Conservation (phyloP, 495 filamentous ascomycete genomes). For the Astrocystis sublimbata region DNA sequence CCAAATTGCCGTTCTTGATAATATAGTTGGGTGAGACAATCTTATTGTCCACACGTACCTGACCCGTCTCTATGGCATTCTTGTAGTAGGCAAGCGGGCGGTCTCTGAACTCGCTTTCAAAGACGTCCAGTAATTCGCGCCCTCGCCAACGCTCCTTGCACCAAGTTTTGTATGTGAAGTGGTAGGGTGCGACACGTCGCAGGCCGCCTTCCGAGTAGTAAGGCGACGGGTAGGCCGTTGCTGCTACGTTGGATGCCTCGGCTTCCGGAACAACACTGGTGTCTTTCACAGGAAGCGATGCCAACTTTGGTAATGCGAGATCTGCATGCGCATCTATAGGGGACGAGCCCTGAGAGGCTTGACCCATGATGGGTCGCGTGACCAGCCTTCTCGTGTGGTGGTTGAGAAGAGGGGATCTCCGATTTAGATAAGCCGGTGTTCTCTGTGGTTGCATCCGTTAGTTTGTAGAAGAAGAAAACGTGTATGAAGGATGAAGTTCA, state of each 20-base stretch:
- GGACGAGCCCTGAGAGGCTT: constrained; percentile 20
- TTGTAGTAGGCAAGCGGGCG: constrained; percentile 83
- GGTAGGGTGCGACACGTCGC: constrained; percentile 81
- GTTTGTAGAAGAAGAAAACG: not conserved
- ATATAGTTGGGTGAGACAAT: constrained; percentile 50
- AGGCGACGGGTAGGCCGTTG: constrained; percentile 65
- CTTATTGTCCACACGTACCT: constrained; percentile 73
- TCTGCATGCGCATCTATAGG: constrained; percentile 13
- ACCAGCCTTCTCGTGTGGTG: constrained; percentile 18
- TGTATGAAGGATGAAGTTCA: no score
- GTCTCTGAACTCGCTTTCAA: constrained; percentile 83
- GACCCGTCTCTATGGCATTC: constrained; percentile 76
- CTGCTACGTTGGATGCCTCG: constrained; percentile 53
- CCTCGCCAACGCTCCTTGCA: constrained; percentile 89
- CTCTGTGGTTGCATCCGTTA: no score
- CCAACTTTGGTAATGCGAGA: constrained; percentile 11
- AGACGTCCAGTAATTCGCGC: constrained; percentile 73
- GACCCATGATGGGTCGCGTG: constrained; percentile 23
- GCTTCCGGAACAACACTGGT: not conserved
- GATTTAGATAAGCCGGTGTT: not conserved
- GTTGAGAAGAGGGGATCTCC: not conserved
- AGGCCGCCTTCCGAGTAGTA: constrained; percentile 81
- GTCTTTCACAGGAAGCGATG: constrained; percentile 16
- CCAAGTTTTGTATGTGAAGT: constrained; percentile 92
- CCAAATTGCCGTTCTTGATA: constrained; percentile 63